Percentiles rank a stretch among this genome's conserved stretches.
Evolutionary conservation across 225 moss, liverwort and hornwort species (phyloP).

Genomic region (Asterella californica): DNA sequence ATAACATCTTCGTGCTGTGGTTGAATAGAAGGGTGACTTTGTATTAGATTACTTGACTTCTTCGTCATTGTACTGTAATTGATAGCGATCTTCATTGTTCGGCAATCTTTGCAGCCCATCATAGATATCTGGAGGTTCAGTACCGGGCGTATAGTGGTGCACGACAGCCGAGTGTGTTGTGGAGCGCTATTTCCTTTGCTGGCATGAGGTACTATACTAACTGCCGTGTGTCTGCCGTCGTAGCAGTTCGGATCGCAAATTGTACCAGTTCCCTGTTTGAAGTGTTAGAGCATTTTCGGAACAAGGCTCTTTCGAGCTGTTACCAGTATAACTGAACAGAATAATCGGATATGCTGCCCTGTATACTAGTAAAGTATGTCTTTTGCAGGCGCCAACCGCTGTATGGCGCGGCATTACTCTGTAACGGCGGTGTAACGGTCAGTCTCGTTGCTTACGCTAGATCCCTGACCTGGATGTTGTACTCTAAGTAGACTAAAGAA

Average conservation of each 20-base stretch:
- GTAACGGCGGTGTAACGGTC: no score
- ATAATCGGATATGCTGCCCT: no score
- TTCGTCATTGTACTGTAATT: neutral
- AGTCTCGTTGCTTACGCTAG: no score
- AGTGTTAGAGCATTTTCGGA: no score
- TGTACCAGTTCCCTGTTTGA: neutral
- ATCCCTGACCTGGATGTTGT: no score
- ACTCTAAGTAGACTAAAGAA: no score
- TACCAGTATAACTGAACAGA: no score
- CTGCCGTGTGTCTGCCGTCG: neutral
- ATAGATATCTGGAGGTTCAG: slow-evolving; percentile 34
- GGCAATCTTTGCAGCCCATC: slow-evolving; percentile 17
- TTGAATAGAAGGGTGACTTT: neutral
- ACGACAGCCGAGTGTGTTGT: slow-evolving; percentile 22
- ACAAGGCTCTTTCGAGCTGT: no score
- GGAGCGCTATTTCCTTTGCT: slow-evolving; percentile 33
- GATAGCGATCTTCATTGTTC: neutral
- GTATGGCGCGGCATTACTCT: no score
- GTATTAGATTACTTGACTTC: neutral
- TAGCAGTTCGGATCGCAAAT: neutral
- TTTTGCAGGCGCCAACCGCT: no score
- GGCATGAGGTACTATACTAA: slow-evolving; percentile 22
- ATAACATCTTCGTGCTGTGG: neutral
- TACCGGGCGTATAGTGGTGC: slow-evolving; percentile 24
- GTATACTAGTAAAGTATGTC: no score